These are phyloP conservation scores for Huntiella omanensis DNA, from an alignment of 2,329 filamentous ascomycete species.

Conservation along the genomic window DNA sequence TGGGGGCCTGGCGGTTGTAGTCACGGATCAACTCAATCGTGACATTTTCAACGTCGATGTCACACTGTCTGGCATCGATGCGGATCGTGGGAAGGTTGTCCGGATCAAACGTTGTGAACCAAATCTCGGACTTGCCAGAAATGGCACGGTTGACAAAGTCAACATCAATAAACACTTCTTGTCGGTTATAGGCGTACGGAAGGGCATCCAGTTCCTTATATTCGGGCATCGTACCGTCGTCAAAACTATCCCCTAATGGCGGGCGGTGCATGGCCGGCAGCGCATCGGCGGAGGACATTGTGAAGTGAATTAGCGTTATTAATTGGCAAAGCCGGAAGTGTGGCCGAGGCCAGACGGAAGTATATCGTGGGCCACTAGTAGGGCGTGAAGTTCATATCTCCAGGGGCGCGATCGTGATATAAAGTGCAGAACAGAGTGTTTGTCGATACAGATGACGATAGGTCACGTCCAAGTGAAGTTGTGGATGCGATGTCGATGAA, in stretches of 20 bases:
- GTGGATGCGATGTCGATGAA: too few relatives aligned
- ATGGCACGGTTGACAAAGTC: conserved; percentile 62
- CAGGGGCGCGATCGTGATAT: too few relatives aligned
- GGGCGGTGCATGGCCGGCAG: neutral
- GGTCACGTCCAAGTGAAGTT: too few relatives aligned
- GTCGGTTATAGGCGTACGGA: conserved; percentile 47
- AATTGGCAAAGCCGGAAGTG: too few relatives aligned
- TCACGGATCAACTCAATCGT: conserved; percentile 26
- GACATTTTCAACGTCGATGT: conserved; percentile 34
- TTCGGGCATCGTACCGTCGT: conserved; percentile 18
- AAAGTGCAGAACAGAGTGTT: too few relatives aligned
- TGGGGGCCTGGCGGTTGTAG: conserved; percentile 14
- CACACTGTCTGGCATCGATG: conserved; percentile 43
- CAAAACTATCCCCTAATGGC: conserved; percentile 1
- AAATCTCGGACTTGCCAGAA: conserved; percentile 64
- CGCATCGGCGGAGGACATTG: too few relatives aligned
- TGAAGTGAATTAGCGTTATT: too few relatives aligned
- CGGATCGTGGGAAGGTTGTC: conserved; percentile 38
- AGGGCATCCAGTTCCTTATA: conserved; percentile 20
- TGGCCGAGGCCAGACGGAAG: too few relatives aligned
- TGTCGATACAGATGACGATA: too few relatives aligned
- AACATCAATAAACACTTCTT: conserved; percentile 77
- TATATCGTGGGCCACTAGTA: too few relatives aligned
- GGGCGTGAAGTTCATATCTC: too few relatives aligned
- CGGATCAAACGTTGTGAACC: conserved; percentile 44